Evolutionary conservation across 371 early-diverging fungal genomes (phyloP).

Genomic region (Cokeromyces recurvatus): DNA sequence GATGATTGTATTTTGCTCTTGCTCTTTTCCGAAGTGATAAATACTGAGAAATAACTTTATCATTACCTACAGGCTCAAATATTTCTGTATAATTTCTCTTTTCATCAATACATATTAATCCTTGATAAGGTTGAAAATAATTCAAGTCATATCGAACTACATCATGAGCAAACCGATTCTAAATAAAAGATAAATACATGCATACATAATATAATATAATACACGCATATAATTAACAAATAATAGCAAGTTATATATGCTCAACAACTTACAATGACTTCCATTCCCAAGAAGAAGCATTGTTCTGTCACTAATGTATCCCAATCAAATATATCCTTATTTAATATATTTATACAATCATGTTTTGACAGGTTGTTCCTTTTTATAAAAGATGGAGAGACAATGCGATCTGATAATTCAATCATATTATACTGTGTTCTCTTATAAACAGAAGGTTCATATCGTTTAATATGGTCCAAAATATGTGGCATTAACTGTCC

Average conservation of each 20-base stretch:
- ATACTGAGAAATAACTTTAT: constrained; percentile 71
- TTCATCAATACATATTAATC: constrained; percentile 74
- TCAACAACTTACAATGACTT: constrained; percentile 71
- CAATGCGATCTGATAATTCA: constrained; percentile 74
- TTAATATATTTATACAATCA: constrained; percentile 70
- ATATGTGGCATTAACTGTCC: constrained; percentile 94
- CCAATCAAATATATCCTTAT: constrained; percentile 92
- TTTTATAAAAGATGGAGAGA: constrained; percentile 12
- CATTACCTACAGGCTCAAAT: constrained; percentile 72
- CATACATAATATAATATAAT: background rate
- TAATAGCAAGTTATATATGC: no score
- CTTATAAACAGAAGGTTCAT: constrained; percentile 77
- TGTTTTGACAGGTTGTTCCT: constrained; percentile 30
- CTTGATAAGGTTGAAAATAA: constrained; percentile 73
- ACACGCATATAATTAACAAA: no score
- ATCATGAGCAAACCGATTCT: constrained; percentile 96
- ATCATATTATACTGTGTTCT: constrained; percentile 84
- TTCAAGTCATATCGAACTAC: constrained; percentile 79
- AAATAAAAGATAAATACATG: background rate
- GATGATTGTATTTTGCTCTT: background rate
- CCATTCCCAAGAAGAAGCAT: constrained; percentile 93
- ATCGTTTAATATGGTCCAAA: constrained; percentile 76
- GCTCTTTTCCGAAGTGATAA: constrained; percentile 51
- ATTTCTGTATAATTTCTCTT: constrained; percentile 83
- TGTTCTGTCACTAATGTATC: constrained; percentile 60